These are phyloP conservation scores for Backusella mclennaniae DNA, from an alignment of 192 early-diverging fungal genomes.

Conservation along the genomic window DNA sequence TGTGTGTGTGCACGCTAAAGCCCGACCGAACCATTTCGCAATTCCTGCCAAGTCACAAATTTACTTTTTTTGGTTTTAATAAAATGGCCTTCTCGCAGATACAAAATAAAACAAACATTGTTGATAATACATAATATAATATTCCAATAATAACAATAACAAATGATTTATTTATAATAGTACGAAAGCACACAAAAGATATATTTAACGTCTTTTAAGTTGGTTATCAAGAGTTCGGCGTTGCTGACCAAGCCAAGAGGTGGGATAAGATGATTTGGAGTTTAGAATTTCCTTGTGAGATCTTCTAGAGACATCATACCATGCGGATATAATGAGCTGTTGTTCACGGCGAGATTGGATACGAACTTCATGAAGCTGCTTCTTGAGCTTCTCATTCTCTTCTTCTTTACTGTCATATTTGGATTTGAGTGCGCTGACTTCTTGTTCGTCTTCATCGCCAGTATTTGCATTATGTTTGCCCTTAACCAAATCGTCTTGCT, in stretches of 20 bases:
- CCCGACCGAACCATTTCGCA: not conserved
- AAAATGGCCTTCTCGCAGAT: too few relatives aligned
- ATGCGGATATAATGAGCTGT: conserved; percentile 80
- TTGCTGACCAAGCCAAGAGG: conserved; percentile 74
- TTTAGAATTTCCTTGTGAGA: conserved; percentile 54
- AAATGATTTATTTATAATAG: not conserved
- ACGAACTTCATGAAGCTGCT: conserved; percentile 58
- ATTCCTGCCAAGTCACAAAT: not conserved
- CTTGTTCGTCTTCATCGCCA: conserved; percentile 53
- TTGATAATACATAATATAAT: too few relatives aligned
- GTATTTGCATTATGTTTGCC: conserved; percentile 16
- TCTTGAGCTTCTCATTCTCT: conserved; percentile 39
- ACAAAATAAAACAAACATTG: too few relatives aligned
- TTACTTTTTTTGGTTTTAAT: not conserved
- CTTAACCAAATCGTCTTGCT: conserved; percentile 38
- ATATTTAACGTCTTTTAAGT: conserved; percentile 36
- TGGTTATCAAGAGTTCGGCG: conserved; percentile 60
- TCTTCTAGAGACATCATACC: conserved; percentile 57
- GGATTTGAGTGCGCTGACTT: conserved; percentile 52
- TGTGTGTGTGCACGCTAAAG: not conserved
- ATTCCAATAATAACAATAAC: not conserved
- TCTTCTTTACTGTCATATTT: conserved; percentile 42
- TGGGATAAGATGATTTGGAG: conserved; percentile 47
- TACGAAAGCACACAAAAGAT: not conserved
- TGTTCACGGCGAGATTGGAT: conserved; percentile 74